Percentiles rank a stretch among this genome's conserved stretches.
phyloP scores from a whole-genome alignment of 495 filamentous ascomycete species.

The Penicillium antarcticum region DNA sequence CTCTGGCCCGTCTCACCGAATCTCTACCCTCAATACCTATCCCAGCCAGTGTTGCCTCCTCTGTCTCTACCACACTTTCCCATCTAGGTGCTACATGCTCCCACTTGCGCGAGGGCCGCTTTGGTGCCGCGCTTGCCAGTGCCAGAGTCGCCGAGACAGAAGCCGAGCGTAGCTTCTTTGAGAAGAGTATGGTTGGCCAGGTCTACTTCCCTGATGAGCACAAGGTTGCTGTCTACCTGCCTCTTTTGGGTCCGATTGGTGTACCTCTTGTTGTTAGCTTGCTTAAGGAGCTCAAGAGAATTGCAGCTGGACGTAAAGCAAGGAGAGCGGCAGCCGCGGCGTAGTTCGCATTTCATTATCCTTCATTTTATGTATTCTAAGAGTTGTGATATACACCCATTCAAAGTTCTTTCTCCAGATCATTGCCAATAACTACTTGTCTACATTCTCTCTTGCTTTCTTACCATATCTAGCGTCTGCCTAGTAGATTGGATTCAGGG shows the following conservation, averaged over 20 bases:
- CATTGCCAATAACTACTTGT: too few species aligned
- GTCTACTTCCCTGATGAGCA: constrained; percentile 98
- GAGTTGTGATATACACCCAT: constrained; percentile 4
- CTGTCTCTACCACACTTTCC: constrained; percentile 73
- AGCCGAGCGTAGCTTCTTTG: constrained; percentile 94
- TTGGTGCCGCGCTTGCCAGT: constrained; percentile 67
- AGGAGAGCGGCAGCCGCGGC: constrained; percentile 4
- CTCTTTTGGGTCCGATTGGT: constrained; percentile 84
- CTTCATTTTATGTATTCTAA: constrained; percentile 1
- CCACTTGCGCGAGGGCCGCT: constrained; percentile 61
- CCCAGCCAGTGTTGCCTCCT: constrained; percentile 77
- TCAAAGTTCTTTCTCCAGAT: background rate
- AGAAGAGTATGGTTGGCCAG: constrained; percentile 98
- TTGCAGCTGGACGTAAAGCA: constrained; percentile 38
- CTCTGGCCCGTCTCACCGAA: constrained; percentile 78
- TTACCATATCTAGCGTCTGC: background rate
- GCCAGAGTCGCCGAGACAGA: constrained; percentile 82
- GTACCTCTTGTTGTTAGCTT: constrained; percentile 83
- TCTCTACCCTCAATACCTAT: constrained; percentile 90
- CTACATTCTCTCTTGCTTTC: too few species aligned
- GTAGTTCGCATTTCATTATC: background rate
- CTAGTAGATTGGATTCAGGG: too few species aligned
- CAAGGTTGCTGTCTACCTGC: constrained; percentile 95
- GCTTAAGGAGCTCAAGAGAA: constrained; percentile 70
- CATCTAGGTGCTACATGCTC: constrained; percentile 76